These are phyloP conservation scores for Rhododendron vialii DNA, from an alignment of 148 eudicot species.

Conservation along the genomic window DNA sequence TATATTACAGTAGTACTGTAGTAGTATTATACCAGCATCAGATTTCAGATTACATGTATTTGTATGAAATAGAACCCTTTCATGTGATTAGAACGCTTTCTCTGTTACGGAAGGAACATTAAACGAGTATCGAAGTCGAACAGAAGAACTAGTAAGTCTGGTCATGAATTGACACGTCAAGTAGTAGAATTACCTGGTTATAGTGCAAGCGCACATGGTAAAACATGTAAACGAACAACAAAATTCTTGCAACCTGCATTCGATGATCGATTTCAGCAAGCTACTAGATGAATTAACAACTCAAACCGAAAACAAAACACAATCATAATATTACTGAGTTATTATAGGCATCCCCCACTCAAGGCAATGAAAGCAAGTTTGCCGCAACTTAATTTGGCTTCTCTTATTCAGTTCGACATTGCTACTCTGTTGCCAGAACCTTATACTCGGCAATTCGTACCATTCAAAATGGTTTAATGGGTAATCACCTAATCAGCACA, in stretches of 20 bases:
- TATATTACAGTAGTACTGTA: not conserved
- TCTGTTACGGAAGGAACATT: not conserved
- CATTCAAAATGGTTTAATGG: not conserved
- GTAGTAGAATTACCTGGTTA: conserved; percentile 57
- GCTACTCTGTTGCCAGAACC: not conserved
- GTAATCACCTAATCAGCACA: not conserved
- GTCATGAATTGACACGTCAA: not conserved
- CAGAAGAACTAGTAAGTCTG: not conserved
- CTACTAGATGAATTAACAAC: not conserved
- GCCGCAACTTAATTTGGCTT: not conserved
- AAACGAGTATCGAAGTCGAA: not conserved
- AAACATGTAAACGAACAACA: conserved; percentile 95
- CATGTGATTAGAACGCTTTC: not conserved
- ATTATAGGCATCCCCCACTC: not conserved
- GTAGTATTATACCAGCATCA: not conserved
- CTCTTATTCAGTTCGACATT: not conserved
- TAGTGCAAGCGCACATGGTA: conserved; percentile 86
- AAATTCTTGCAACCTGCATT: conserved; percentile 94
- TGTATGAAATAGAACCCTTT: not conserved
- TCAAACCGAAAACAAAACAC: not conserved
- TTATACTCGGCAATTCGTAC: not conserved
- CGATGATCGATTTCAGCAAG: conserved; percentile 12
- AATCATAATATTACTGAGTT: not conserved
- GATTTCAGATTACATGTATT: not conserved
- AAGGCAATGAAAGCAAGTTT: not conserved